Evolutionary conservation across 2,329 filamentous ascomycete species (phyloP).

Genomic region (Colletotrichum tamarilloi): DNA sequence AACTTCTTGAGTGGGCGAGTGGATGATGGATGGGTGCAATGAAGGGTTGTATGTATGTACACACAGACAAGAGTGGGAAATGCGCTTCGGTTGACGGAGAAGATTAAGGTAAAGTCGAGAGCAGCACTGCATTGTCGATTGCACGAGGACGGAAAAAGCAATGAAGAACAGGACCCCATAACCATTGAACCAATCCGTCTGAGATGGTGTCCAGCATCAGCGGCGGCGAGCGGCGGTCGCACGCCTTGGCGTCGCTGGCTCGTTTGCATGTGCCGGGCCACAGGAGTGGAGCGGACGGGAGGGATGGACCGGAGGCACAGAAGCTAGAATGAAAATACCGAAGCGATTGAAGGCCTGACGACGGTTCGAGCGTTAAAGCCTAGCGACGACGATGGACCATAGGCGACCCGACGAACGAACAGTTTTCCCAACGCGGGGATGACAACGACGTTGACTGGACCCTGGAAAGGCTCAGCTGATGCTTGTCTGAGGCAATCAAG

Average conservation of each 20-base stretch:
- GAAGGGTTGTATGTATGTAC: neutral
- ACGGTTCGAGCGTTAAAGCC: neutral
- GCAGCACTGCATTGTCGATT: neutral
- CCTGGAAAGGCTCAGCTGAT: constrained; percentile 3
- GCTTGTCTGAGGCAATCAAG: neutral
- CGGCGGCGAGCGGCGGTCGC: constrained; percentile 18
- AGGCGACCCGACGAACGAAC: neutral
- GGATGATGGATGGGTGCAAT: neutral
- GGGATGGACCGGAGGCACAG: constrained; percentile 34
- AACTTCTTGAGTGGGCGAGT: too few species aligned
- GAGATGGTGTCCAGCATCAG: constrained; percentile 16
- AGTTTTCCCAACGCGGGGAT: constrained; percentile 15
- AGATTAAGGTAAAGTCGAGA: neutral
- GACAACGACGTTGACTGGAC: constrained; percentile 14
- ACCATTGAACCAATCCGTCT: neutral
- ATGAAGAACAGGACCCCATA: neutral
- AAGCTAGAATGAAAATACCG: constrained; percentile 23
- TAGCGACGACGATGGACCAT: neutral
- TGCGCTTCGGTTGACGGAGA: constrained; percentile 7
- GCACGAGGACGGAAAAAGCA: neutral
- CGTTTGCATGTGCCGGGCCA: constrained; percentile 31
- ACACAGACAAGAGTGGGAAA: neutral
- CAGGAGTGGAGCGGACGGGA: constrained; percentile 31
- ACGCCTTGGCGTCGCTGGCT: constrained; percentile 19
- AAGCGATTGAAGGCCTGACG: constrained; percentile 19